These are phyloP conservation scores for Grigorovia jiainica DNA, from an alignment of 805 yeast genomes.

Conservation along the genomic window DNA sequence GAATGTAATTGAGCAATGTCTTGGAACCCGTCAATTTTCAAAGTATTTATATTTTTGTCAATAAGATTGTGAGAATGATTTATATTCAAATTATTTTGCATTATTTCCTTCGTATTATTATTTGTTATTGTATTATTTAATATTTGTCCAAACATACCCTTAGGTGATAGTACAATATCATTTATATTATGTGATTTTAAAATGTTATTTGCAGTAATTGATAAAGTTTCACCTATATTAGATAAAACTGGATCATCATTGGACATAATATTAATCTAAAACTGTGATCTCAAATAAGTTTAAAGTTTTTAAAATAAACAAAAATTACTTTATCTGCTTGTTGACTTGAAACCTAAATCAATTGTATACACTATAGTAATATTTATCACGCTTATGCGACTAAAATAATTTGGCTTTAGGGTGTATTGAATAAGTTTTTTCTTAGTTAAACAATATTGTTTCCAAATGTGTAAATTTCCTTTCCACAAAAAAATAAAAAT, in stretches of 20 bases:
- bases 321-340: too few species aligned
- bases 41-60: neutral
- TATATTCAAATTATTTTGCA: neutral
- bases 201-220: conserved; percentile 48
- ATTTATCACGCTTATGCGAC: too few species aligned
- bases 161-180: conserved; percentile 26
- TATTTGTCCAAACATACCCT: conserved; percentile 23
- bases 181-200: conserved; percentile 35
- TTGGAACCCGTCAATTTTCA: neutral
- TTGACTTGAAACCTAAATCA: too few species aligned
- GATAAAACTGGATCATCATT: conserved; percentile 11
- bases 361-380: too few species aligned
- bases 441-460: too few species aligned
- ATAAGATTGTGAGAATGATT: neutral
- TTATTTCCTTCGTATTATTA: conserved; percentile 4
- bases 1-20: neutral
- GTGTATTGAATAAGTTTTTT: too few species aligned
- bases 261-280: neutral
- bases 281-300: too few species aligned
- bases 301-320: too few species aligned
- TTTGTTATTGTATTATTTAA: conserved; percentile 22
- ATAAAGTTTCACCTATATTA: conserved; percentile 38
- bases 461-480: too few species aligned
- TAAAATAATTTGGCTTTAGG: too few species aligned
- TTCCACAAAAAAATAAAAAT: too few species aligned